Conservation (phyloP, 257 asterid genomes). For the Penstemon newberryi region DNA sequence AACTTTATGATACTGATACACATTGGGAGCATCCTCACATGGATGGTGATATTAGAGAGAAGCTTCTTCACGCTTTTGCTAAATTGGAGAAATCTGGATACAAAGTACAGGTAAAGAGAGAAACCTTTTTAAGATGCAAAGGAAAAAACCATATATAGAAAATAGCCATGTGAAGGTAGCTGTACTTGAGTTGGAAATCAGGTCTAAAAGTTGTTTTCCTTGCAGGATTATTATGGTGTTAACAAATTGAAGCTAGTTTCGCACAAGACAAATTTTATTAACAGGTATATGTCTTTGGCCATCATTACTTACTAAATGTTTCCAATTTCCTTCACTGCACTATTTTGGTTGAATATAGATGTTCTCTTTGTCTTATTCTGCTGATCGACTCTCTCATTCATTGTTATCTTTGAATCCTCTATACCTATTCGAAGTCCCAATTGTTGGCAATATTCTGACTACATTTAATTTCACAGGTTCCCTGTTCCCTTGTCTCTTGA, state of each 20-base stretch:
- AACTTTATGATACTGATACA: slow-evolving; percentile 63
- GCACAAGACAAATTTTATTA: slow-evolving; percentile 63
- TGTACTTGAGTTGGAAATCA: slow-evolving; percentile 15
- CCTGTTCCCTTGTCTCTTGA: slow-evolving; percentile 87
- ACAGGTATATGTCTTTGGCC: slow-evolving; percentile 56
- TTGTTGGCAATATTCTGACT: slow-evolving; percentile 3
- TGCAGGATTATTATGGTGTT: slow-evolving; percentile 87
- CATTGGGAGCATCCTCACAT: slow-evolving; percentile 77
- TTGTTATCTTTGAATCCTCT: not conserved
- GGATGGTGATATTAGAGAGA: slow-evolving; percentile 53
- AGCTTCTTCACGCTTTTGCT: slow-evolving; percentile 51
- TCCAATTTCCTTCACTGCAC: not conserved
- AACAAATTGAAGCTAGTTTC: slow-evolving; percentile 70
- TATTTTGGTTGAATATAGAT: not conserved
- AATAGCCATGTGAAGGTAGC: not conserved
- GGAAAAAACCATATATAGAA: no score
- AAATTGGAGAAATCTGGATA: slow-evolving; percentile 69
- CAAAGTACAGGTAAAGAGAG: slow-evolving; percentile 53
- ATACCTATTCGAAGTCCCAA: not conserved
- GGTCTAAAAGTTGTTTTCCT: slow-evolving; percentile 23
- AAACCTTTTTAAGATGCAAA: not conserved
- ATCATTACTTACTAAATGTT: slow-evolving; percentile 1
- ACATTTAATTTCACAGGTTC: slow-evolving; percentile 54
- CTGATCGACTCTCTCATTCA: slow-evolving; percentile 8
- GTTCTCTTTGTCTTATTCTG: slow-evolving; percentile 1